A percentile compares a stretch with the other conserved stretches of the same genome.
Conservation (phyloP, 176 grass and related monocot species). For the Hsuehochloa calcarea region DNA sequence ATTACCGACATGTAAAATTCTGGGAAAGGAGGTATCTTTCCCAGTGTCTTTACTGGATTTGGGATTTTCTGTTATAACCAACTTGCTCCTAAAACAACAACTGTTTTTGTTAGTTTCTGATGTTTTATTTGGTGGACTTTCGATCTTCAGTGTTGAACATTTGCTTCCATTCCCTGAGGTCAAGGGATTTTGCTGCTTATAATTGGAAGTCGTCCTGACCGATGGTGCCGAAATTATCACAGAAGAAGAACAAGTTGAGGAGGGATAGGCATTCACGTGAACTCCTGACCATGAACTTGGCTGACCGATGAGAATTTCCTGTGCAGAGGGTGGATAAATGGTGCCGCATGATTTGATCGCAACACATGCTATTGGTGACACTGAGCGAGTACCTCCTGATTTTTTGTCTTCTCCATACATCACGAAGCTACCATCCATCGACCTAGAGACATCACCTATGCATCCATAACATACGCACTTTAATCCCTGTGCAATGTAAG, state of each 20-base stretch:
- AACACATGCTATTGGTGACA: background rate
- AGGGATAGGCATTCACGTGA: constrained; percentile 15
- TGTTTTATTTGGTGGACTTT: constrained; percentile 32
- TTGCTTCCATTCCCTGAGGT: constrained; percentile 14
- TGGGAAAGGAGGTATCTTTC: background rate
- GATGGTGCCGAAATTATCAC: constrained; percentile 1
- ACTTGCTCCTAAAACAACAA: constrained; percentile 8
- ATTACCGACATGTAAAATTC: background rate
- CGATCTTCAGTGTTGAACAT: constrained; percentile 33
- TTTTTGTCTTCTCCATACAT: background rate
- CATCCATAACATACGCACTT: background rate
- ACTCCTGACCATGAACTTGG: constrained; percentile 8
- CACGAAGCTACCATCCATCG: constrained; percentile 19
- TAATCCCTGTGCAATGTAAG: background rate
- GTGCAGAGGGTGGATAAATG: constrained; percentile 10
- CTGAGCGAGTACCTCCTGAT: background rate
- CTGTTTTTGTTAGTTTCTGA: constrained; percentile 14
- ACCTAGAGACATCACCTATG: constrained; percentile 27
- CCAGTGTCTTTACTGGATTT: constrained; percentile 1
- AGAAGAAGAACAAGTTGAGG: constrained; percentile 21
- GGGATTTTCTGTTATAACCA: constrained; percentile 9
- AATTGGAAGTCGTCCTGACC: background rate
- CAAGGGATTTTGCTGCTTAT: constrained; percentile 6
- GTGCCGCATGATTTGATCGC: background rate
- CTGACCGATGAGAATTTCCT: background rate